A percentile compares a stretch with the other conserved stretches of the same genome.
Conservation (phyloP, 371 early-diverging fungal species). For the Mortierella sp. region DNA sequence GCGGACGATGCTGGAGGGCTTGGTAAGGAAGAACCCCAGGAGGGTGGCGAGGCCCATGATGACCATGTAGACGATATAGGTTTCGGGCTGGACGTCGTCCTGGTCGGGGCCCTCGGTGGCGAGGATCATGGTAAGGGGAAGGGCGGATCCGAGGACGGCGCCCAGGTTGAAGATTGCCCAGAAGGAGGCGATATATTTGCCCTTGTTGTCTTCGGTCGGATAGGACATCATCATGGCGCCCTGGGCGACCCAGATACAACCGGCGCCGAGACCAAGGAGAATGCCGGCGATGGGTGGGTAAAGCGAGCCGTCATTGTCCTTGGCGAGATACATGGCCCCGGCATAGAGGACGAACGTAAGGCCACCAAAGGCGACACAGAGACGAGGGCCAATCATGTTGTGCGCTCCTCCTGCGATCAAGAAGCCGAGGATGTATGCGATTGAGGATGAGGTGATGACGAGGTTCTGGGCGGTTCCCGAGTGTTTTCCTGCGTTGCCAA, state of each 20-base stretch:
- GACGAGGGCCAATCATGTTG: conserved; percentile 69
- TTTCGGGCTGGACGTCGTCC: conserved; percentile 46
- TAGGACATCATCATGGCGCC: conserved; percentile 90
- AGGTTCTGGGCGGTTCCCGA: conserved; percentile 49
- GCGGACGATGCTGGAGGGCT: conserved; percentile 71
- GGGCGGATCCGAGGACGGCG: conserved; percentile 76
- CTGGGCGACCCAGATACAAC: conserved; percentile 80
- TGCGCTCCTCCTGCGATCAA: conserved; percentile 71
- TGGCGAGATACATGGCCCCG: conserved; percentile 68
- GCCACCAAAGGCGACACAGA: conserved; percentile 65
- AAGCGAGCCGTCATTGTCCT: conserved; percentile 58
- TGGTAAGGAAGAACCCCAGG: conserved; percentile 68
- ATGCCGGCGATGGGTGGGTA: conserved; percentile 77
- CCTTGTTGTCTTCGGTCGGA: conserved; percentile 83
- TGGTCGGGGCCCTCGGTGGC: conserved; percentile 34
- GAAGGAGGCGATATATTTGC: conserved; percentile 82
- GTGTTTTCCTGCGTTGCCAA: conserved; percentile 56
- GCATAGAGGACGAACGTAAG: conserved; percentile 70
- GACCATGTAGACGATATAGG: conserved; percentile 78
- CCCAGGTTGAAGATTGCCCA: conserved; percentile 85
- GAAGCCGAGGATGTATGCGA: conserved; percentile 56
- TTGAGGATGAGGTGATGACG: conserved; percentile 55
- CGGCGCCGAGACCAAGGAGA: conserved; percentile 75
- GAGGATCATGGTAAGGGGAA: conserved; percentile 76
- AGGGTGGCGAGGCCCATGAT: conserved; percentile 73